phyloP scores from a whole-genome alignment of 805 yeast genomes.

The Tetrapisispora namnaoensis region DNA sequence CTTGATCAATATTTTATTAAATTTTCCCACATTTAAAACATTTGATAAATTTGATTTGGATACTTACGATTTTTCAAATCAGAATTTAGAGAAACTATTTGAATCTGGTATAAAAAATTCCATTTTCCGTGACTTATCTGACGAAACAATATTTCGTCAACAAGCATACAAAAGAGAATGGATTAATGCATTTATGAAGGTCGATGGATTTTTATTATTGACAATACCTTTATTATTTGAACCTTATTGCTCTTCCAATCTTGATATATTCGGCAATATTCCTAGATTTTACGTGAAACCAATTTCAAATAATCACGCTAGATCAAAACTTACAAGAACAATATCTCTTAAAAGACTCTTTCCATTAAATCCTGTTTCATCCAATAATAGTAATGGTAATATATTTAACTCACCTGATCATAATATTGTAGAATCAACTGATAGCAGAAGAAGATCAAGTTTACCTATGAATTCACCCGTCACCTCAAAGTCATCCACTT shows the following conservation, averaged over 20 bases:
- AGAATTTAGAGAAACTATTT: conserved; percentile 10
- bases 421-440: neutral
- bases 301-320: neutral
- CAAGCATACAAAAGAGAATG: conserved; percentile 4
- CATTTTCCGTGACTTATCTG: neutral
- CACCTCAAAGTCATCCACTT: conserved; percentile 1
- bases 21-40: conserved; percentile 14
- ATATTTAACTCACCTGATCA: neutral
- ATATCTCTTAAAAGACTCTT: conserved; percentile 8
- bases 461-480: conserved; percentile 1
- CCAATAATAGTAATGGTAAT: neutral
- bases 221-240: conserved; percentile 1
- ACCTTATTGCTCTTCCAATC: conserved; percentile 1
- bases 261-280: conserved; percentile 8
- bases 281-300: conserved; percentile 6
- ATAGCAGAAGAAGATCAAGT: neutral
- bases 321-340: conserved; percentile 5
- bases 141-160: conserved; percentile 1
- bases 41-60: conserved; percentile 10
- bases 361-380: neutral
- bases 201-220: conserved; percentile 4
- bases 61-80: conserved; percentile 15
- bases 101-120: conserved; percentile 1
- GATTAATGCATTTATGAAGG: conserved; percentile 9
- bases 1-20: conserved; percentile 15